Evolutionary conservation across 352 stramenopile genomes (phyloP).

Genomic region (Pythium pyrilobum): DNA sequence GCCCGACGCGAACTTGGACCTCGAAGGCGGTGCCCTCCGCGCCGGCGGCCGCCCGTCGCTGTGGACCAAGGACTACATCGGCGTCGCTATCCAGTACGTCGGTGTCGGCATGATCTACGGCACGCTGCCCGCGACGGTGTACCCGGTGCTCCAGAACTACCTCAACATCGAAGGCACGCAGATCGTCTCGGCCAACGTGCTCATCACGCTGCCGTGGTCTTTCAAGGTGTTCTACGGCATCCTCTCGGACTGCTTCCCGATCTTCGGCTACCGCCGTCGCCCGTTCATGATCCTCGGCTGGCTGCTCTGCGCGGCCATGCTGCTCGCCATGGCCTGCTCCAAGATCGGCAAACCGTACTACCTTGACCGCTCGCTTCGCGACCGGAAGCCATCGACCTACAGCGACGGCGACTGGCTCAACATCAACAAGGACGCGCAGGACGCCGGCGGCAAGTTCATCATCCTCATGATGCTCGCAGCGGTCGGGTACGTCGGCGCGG

Average conservation of each 20-base stretch:
- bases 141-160: constrained; percentile 29
- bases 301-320: constrained; percentile 20
- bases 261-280: constrained; percentile 28
- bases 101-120: constrained; percentile 24
- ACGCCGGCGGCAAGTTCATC: constrained; percentile 4
- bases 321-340: constrained; percentile 11
- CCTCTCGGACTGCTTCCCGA: constrained; percentile 23
- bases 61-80: constrained; percentile 21
- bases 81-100: constrained; percentile 26
- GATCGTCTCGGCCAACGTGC: constrained; percentile 20
- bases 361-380: not conserved
- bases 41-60: constrained; percentile 20
- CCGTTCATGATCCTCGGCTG: constrained; percentile 37
- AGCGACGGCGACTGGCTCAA: not conserved
- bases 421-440: constrained; percentile 18
- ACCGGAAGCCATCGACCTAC: not conserved
- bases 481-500: constrained; percentile 27
- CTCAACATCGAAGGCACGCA: constrained; percentile 28
- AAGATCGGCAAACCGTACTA: constrained; percentile 23
- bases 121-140: constrained; percentile 23
- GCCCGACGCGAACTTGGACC: constrained; percentile 2
- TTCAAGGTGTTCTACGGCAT: constrained; percentile 35
- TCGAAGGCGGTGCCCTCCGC: constrained; percentile 22
- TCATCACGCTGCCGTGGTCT: constrained; percentile 27
- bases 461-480: constrained; percentile 26